Percentiles rank a stretch among this genome's conserved stretches.
phyloP scores from a whole-genome alignment of 1,284 basidiomycete genomes.

The Austroboletus olivaceoglutinosus region DNA sequence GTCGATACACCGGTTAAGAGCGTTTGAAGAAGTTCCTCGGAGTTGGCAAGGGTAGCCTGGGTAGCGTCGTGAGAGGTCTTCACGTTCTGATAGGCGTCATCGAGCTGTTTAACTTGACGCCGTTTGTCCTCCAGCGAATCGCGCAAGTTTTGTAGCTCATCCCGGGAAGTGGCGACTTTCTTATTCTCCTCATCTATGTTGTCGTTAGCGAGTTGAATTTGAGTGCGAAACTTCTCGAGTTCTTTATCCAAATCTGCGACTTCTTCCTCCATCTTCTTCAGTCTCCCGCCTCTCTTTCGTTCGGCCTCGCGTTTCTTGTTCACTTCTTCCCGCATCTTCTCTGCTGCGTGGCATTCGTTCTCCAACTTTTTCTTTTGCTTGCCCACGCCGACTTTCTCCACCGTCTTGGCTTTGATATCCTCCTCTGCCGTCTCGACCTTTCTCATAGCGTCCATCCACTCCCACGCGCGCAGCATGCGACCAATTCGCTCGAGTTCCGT shows the following conservation, averaged over 20 bases:
- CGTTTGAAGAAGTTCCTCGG: constrained; percentile 95
- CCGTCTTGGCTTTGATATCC: constrained; percentile 52
- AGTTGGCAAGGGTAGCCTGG: constrained; percentile 64
- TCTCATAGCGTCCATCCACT: constrained; percentile 69
- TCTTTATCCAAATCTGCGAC: constrained; percentile 81
- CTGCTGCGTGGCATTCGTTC: constrained; percentile 47
- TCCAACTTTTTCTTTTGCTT: constrained; percentile 54
- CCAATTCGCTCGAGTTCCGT: constrained; percentile 90
- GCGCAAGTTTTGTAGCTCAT: constrained; percentile 61
- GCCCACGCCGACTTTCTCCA: constrained; percentile 46
- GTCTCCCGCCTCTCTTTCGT: constrained; percentile 71
- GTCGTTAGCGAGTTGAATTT: constrained; percentile 80
- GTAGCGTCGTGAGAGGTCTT: constrained; percentile 73
- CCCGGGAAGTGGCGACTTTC: constrained; percentile 54
- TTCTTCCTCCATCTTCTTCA: constrained; percentile 73
- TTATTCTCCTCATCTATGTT: constrained; percentile 81
- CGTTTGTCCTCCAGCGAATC: constrained; percentile 57
- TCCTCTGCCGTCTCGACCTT: constrained; percentile 47
- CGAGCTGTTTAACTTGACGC: constrained; percentile 58
- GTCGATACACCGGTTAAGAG: constrained; percentile 89
- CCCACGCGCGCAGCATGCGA: constrained; percentile 83
- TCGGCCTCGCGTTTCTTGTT: constrained; percentile 65
- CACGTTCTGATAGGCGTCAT: constrained; percentile 60
- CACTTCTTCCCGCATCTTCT: constrained; percentile 56
- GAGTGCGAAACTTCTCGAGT: constrained; percentile 84